Conservation (phyloP, 768 basidiomycete genomes). For the Mycena haematopus region DNA sequence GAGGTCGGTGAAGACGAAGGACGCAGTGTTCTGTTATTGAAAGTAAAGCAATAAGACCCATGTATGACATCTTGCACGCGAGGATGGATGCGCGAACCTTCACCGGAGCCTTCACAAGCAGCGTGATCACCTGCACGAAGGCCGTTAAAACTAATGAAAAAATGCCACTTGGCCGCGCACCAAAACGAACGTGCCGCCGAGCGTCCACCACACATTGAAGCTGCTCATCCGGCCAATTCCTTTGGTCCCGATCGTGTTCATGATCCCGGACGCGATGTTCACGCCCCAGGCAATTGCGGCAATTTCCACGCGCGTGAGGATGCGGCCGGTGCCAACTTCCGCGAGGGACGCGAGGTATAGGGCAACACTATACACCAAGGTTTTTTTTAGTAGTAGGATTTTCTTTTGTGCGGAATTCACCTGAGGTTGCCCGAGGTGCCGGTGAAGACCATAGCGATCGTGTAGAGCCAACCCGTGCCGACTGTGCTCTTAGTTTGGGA, state of each 20-base stretch:
- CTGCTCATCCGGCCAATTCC: conserved; percentile 61
- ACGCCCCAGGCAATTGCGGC: conserved; percentile 63
- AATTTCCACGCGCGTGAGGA: conserved; percentile 55
- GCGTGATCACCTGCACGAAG: conserved; percentile 43
- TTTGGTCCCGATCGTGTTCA: conserved; percentile 63
- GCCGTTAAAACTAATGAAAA: neutral
- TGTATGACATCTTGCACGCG: neutral
- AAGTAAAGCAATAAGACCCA: neutral
- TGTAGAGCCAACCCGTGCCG: conserved; percentile 64
- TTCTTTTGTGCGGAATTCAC: conserved; percentile 31
- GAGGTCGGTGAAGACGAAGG: conserved; percentile 62
- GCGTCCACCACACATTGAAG: conserved; percentile 67
- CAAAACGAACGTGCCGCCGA: conserved; percentile 63
- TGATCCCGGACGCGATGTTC: conserved; percentile 58
- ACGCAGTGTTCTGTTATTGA: conserved; percentile 50
- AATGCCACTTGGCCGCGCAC: conserved; percentile 23
- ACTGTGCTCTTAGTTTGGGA: conserved; percentile 30
- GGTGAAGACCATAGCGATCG: conserved; percentile 66
- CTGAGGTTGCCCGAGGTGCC: conserved; percentile 65
- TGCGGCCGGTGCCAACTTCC: conserved; percentile 53
- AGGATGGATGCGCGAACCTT: conserved; percentile 43
- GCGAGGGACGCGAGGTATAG: conserved; percentile 60
- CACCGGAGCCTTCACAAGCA: conserved; percentile 61
- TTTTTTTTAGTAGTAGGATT: neutral
- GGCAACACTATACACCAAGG: conserved; percentile 46